phyloP scores from a whole-genome alignment of 2,329 filamentous ascomycete genomes.

The Cyphellophora attinorum region DNA sequence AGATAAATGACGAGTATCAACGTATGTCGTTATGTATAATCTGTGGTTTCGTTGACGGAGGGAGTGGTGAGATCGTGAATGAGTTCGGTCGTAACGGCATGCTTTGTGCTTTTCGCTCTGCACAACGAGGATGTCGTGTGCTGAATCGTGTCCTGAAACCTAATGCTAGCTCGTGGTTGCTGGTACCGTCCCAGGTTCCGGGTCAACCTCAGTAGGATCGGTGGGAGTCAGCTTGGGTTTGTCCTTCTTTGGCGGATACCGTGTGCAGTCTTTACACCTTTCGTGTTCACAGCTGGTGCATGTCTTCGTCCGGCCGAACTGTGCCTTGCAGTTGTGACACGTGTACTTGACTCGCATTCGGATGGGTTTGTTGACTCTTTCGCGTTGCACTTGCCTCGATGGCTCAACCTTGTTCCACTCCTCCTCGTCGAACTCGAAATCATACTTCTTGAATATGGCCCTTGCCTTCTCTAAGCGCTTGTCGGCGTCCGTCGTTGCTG shows the following conservation, averaged over 20 bases:
- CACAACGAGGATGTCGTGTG: too few relatives aligned
- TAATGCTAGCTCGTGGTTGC: too few relatives aligned
- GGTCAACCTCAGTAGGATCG: too few relatives aligned
- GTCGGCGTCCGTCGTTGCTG: constrained; percentile 4
- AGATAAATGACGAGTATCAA: too few relatives aligned
- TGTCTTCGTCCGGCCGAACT: constrained; percentile 62
- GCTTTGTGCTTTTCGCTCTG: too few relatives aligned
- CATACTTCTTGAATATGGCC: constrained; percentile 37
- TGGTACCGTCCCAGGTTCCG: too few relatives aligned
- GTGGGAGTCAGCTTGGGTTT: too few relatives aligned
- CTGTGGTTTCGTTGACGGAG: too few relatives aligned
- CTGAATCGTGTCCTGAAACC: too few relatives aligned
- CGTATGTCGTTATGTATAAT: too few relatives aligned
- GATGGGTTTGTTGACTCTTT: constrained; percentile 35
- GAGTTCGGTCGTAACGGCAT: too few relatives aligned
- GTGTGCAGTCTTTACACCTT: constrained; percentile 71
- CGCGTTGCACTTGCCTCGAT: constrained; percentile 21
- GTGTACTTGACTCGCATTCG: constrained; percentile 42
- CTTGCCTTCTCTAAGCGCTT: constrained; percentile 34
- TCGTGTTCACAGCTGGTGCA: constrained; percentile 70
- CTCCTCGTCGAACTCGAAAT: constrained; percentile 31
- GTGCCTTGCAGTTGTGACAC: constrained; percentile 71
- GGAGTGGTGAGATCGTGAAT: too few relatives aligned
- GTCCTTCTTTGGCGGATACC: constrained; percentile 60
- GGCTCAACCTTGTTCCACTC: constrained; percentile 27